Conservation (phyloP, 2,329 filamentous ascomycete species). For the Colletotrichum ledebouriae region DNA sequence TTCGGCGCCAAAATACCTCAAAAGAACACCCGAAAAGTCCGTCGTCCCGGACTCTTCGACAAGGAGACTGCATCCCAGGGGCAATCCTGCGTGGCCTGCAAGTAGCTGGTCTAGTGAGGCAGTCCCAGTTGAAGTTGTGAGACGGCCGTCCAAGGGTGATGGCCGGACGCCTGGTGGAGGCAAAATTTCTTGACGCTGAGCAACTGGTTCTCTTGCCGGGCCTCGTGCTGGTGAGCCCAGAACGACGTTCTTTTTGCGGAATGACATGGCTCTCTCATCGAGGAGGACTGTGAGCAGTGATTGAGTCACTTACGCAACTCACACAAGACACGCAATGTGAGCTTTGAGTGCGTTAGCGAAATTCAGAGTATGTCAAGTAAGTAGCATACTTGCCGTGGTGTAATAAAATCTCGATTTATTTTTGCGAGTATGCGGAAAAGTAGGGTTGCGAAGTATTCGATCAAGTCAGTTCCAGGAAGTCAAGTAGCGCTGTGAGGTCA, state of each 20-base stretch:
- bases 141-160: constrained; percentile 88
- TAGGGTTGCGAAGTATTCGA: no score
- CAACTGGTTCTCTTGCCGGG: constrained; percentile 43
- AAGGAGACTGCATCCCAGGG: constrained; percentile 83
- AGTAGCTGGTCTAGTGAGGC: constrained; percentile 86
- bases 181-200: constrained; percentile 51
- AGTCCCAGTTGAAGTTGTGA: constrained; percentile 92
- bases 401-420: no score
- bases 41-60: constrained; percentile 93
- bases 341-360: no score
- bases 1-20: constrained; percentile 93
- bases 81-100: constrained; percentile 87
- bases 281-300: neutral
- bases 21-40: constrained; percentile 87
- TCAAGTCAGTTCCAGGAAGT: no score
- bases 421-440: no score
- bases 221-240: constrained; percentile 52
- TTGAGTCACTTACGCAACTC: neutral
- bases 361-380: no score
- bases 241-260: constrained; percentile 69
- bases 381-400: no score
- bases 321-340: neutral
- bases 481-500: no score
- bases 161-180: constrained; percentile 74
- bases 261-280: constrained; percentile 61